A percentile compares a stretch with the other conserved stretches of the same genome.
phyloP scores from a whole-genome alignment of 2,329 filamentous ascomycete genomes.

The Aureobasidium namibiae region DNA sequence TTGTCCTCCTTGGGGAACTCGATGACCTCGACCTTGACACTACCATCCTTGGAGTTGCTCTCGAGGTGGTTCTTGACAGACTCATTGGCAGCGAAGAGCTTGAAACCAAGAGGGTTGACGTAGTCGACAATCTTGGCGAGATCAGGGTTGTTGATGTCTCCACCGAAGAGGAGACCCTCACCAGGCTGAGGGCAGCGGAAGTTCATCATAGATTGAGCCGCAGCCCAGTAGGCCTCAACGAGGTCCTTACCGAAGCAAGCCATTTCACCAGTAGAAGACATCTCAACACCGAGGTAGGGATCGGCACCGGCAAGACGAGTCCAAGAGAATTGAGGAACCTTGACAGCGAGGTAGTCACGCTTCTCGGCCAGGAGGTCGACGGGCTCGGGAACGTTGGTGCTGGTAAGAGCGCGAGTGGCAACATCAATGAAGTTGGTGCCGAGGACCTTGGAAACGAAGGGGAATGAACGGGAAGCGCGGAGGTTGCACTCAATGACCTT shows the following conservation, averaged over 20 bases:
- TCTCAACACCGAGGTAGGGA: constrained; percentile 95
- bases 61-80: constrained; percentile 81
- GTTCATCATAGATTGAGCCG: constrained; percentile 96
- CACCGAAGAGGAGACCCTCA: constrained; percentile 90
- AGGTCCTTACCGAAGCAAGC: constrained; percentile 96
- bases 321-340: constrained; percentile 99
- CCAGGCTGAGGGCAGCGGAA: constrained; percentile 93
- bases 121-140: constrained; percentile 78
- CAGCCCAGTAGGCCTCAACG: constrained; percentile 95
- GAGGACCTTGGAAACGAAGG: constrained; percentile 94
- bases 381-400: constrained; percentile 73
- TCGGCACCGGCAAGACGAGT: constrained; percentile 94
- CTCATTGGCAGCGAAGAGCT: constrained; percentile 77
- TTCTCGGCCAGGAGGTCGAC: constrained; percentile 81
- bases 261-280: constrained; percentile 95
- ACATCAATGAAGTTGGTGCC: constrained; percentile 95
- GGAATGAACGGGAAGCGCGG: constrained; percentile 93
- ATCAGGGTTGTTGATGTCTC: constrained; percentile 63
- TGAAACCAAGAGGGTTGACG: constrained; percentile 83
- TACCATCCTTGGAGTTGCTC: constrained; percentile 52
- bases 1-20: constrained; percentile 97
- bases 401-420: constrained; percentile 85
- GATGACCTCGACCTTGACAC: constrained; percentile 74
- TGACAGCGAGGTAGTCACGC: constrained; percentile 89
- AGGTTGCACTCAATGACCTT: constrained; percentile 99